A percentile compares a stretch with the other conserved stretches of the same genome.
Evolutionary conservation across 2,329 filamentous ascomycete genomes (phyloP).

Genomic region (Ascochyta rabiei): DNA sequence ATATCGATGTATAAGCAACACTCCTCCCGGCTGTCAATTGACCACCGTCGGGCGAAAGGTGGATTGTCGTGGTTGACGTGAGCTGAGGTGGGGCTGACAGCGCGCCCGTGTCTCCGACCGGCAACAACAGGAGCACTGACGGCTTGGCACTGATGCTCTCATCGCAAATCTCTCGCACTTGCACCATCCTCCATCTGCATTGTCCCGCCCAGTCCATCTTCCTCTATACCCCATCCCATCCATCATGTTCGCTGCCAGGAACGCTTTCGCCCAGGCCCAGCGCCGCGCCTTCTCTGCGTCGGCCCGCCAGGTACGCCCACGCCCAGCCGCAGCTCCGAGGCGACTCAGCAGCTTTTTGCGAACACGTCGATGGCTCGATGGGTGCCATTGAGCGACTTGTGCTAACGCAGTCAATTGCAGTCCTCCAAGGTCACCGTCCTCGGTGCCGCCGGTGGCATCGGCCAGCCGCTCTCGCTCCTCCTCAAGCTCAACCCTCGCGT

Average conservation of each 20-base stretch:
- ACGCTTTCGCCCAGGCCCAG: constrained; percentile 58
- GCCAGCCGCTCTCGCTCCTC: constrained; percentile 95
- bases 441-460: constrained; percentile 96
- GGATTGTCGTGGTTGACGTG: background rate
- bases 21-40: no score
- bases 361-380: constrained; percentile 11
- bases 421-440: constrained; percentile 97
- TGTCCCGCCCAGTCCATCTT: constrained; percentile 35
- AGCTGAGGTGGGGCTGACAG: constrained; percentile 2
- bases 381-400: constrained; percentile 18
- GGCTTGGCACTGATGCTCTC: constrained; percentile 13
- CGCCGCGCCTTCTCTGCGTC: constrained; percentile 60
- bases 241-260: constrained; percentile 71
- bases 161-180: constrained; percentile 32
- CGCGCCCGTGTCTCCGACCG: constrained; percentile 2
- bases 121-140: constrained; percentile 8
- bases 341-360: constrained; percentile 31
- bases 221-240: constrained; percentile 24
- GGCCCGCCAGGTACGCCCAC: constrained; percentile 55
- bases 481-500: constrained; percentile 98
- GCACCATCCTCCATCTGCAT: constrained; percentile 23
- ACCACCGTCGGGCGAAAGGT: background rate
- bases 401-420: constrained; percentile 57
- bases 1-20: no score
- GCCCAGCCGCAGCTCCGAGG: constrained; percentile 9